Conservation (phyloP, 2,329 filamentous ascomycete genomes). For the Neonectria faginata region DNA sequence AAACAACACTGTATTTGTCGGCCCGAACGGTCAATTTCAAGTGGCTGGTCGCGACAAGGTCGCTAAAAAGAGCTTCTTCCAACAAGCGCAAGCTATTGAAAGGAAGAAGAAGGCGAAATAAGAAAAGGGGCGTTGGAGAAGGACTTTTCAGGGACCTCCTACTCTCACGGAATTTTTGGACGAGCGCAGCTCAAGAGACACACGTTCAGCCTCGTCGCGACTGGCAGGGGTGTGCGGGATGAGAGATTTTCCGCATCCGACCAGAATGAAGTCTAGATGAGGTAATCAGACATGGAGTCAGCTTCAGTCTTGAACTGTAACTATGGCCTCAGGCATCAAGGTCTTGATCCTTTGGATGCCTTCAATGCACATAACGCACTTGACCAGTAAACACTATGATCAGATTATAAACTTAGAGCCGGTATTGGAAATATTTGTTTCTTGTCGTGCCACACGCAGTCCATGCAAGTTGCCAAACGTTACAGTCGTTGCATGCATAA, state of each 20-base stretch:
- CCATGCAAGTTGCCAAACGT: slow-evolving; percentile 13
- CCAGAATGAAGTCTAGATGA: background rate
- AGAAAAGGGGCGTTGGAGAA: slow-evolving; percentile 27
- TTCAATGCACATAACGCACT: background rate
- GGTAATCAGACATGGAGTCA: slow-evolving; percentile 17
- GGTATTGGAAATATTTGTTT: slow-evolving; percentile 6
- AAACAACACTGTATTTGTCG: slow-evolving; percentile 40
- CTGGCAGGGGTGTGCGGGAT: slow-evolving; percentile 36
- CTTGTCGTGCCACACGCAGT: slow-evolving; percentile 12
- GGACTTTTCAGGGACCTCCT: slow-evolving; percentile 32
- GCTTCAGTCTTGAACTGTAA: too few species aligned
- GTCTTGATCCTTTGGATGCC: too few species aligned
- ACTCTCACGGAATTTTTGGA: slow-evolving; percentile 43
- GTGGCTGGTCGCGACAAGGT: slow-evolving; percentile 9
- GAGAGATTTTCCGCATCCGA: slow-evolving; percentile 33
- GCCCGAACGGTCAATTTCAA: slow-evolving; percentile 28
- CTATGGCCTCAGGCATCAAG: background rate
- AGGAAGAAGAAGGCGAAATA: slow-evolving; percentile 23
- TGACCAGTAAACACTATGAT: background rate
- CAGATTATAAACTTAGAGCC: slow-evolving; percentile 5
- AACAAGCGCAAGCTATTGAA: slow-evolving; percentile 8
- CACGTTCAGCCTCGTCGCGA: slow-evolving; percentile 48
- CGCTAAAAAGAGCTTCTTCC: slow-evolving; percentile 4
- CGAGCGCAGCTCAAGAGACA: slow-evolving; percentile 39
- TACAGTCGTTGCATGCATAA: slow-evolving; percentile 4